phyloP scores from a whole-genome alignment of 2,329 filamentous ascomycete species.

The Hypomyces rosellus region DNA sequence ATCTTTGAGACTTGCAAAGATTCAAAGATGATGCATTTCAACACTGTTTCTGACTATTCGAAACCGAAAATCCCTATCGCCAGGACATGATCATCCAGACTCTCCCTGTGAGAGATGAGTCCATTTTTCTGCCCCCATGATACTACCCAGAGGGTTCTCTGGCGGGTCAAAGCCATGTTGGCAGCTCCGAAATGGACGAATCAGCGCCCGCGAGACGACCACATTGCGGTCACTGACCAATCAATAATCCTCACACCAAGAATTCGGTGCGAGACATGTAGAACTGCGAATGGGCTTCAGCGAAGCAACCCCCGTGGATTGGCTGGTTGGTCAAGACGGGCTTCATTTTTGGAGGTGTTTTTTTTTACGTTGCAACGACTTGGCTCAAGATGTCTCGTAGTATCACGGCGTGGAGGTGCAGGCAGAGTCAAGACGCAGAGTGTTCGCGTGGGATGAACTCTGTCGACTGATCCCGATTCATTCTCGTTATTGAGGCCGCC shows the following conservation, averaged over 20 bases:
- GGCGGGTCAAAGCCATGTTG: background rate
- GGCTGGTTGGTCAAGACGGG: conserved; percentile 8
- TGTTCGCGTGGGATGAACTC: too few species aligned
- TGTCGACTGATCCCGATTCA: background rate
- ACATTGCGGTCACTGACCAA: conserved; percentile 16
- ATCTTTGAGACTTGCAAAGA: too few species aligned
- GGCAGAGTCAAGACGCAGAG: too few species aligned
- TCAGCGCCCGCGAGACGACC: conserved; percentile 13
- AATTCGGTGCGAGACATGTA: background rate
- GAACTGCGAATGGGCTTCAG: conserved; percentile 5
- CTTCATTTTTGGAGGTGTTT: background rate
- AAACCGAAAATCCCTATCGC: background rate
- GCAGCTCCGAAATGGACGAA: conserved; percentile 9
- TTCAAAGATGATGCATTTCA: too few species aligned
- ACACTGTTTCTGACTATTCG: too few species aligned
- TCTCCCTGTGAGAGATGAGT: background rate
- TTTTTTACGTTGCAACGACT: background rate
- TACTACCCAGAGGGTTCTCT: background rate
- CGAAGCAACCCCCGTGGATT: conserved; percentile 8
- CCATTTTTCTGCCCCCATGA: background rate
- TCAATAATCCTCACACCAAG: background rate
- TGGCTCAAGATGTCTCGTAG: background rate
- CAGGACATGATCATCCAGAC: background rate
- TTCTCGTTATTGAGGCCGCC: background rate
- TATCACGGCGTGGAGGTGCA: too few species aligned